Base-by-base conservation (phyloP, 805 yeast genomes). In the Candida broadrunensis region DNA sequence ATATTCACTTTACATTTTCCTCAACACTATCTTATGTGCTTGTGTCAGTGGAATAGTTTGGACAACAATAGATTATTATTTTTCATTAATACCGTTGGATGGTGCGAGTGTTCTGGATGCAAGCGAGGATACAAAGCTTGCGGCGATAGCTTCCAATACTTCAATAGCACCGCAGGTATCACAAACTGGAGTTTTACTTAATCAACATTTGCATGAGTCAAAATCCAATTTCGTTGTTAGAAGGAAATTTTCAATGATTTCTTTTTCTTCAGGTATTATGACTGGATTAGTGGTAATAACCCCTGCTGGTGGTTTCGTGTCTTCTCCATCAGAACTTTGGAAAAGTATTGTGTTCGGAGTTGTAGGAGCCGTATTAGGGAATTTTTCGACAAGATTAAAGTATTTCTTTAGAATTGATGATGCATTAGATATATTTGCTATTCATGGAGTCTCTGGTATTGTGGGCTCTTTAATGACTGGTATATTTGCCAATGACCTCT, bases 251-350 rank as follows among this genome's bases (percentile, higher is more conserved):
- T 70, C 75, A 0, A 52, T 65, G 52, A 55, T 64, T 12, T 67
- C 74, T 1, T 65, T 67, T 41, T 58, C 63, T 18, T 65, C 72
- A 2, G 75, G 75, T 1, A 40, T 63, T 5, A 64, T 70, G 60
- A 49, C 70, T 1, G 75, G 74, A 0, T 54, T 70, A 37, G 75
- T 69, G 12, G 71, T 65, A 3, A 58, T 63, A 17, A 69, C 75
- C 0, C 74, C 75, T 2, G 72, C 60, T 4, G 75, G 75, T 11
- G 75, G 75, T 0, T 70, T 59, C 41, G 47, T 66, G 3, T 54
- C 71, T 2, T 53, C 66, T 5, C 51, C 58, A 2, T 50, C 54
- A 3, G 67, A 63, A 17, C 63, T 64, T 29, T 70, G 74, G 74
- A 70, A 70, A 44, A 47, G 65, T 17, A 52, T 70, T 25, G 62